Conservation (phyloP, 495 filamentous ascomycete genomes). For the Platismatia glauca region DNA sequence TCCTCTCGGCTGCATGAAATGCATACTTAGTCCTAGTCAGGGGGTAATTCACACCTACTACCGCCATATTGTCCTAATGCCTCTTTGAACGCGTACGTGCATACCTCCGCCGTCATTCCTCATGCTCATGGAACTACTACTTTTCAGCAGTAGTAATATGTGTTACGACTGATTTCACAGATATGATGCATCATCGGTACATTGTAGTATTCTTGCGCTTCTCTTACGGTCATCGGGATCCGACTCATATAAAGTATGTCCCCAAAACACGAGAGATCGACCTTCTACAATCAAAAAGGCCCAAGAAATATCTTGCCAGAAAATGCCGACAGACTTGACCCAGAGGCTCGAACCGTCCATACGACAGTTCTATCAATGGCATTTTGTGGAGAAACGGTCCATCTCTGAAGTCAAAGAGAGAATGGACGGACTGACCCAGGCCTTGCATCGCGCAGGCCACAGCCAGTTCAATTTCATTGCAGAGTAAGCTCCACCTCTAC, state of each 20-base stretch:
- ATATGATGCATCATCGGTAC: background rate
- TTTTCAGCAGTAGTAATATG: too few species aligned
- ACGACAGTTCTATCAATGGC: conserved; percentile 5
- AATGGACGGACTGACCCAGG: background rate
- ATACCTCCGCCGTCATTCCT: too few species aligned
- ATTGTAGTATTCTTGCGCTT: background rate
- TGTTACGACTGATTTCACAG: background rate
- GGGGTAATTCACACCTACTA: too few species aligned
- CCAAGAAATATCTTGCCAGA: background rate
- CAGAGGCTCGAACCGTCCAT: background rate
- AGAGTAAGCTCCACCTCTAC: background rate
- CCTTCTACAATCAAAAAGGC: background rate
- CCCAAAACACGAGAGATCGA: background rate
- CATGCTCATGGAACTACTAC: too few species aligned
- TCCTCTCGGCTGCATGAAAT: too few species aligned
- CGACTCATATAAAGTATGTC: background rate
- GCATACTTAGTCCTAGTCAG: too few species aligned
- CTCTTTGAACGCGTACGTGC: too few species aligned
- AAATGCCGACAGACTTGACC: background rate
- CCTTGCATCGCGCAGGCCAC: background rate
- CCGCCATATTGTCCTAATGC: too few species aligned
- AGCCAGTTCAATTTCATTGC: background rate
- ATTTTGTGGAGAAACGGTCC: background rate
- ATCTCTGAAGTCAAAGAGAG: background rate
- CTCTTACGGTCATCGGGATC: background rate